These are phyloP conservation scores for Drechmeria coniospora DNA, from an alignment of 2,329 filamentous ascomycete species.

Conservation along the genomic window DNA sequence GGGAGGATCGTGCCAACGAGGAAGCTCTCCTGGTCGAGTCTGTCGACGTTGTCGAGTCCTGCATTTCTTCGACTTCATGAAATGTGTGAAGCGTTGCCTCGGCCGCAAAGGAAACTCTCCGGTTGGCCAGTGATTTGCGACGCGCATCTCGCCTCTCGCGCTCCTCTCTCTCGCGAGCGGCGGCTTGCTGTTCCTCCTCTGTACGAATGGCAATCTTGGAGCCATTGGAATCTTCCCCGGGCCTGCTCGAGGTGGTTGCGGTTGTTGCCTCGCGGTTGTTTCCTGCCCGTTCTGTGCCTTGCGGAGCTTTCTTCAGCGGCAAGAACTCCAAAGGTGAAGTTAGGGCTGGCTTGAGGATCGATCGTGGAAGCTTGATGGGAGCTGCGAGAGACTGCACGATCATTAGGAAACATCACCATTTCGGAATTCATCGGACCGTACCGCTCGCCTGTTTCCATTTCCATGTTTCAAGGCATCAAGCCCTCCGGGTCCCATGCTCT, in stretches of 20 bases:
- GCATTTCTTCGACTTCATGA: constrained; percentile 79
- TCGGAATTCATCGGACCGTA: constrained; percentile 23
- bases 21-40: constrained; percentile 65
- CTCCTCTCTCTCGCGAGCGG: constrained; percentile 54
- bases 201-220: constrained; percentile 51
- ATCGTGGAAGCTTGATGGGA: constrained; percentile 38
- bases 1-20: constrained; percentile 25
- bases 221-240: constrained; percentile 12
- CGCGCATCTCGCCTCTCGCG: constrained; percentile 70
- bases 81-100: constrained; percentile 96
- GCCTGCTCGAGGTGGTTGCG: constrained; percentile 6
- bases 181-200: constrained; percentile 56
- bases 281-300: neutral
- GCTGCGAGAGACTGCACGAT: constrained; percentile 36
- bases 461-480: constrained; percentile 65
- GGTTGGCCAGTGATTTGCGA: constrained; percentile 81
- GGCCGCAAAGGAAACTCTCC: constrained; percentile 90
- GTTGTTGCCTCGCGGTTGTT: constrained; percentile 4
- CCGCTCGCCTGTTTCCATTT: constrained; percentile 65
- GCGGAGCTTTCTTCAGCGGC: constrained; percentile 32
- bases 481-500: constrained; percentile 88
- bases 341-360: constrained; percentile 70
- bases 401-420: constrained; percentile 4
- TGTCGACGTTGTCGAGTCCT: constrained; percentile 71
- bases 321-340: constrained; percentile 52